These are phyloP conservation scores for Hypholoma fasciculare DNA, from an alignment of 768 basidiomycete species.

Conservation along the genomic window DNA sequence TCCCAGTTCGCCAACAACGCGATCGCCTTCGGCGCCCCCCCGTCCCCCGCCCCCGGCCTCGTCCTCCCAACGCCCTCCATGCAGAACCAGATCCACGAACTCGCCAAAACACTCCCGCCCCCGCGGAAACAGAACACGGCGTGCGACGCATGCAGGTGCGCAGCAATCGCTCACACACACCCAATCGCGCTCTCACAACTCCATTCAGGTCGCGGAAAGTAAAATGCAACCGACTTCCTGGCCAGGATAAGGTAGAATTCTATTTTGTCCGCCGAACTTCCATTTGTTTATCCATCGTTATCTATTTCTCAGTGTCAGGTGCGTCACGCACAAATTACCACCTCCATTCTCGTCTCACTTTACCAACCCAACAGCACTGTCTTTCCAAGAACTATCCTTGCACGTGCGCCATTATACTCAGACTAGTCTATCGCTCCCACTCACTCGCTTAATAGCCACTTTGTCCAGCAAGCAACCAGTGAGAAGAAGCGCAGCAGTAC, in stretches of 20 bases:
- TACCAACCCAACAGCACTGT: conserved; percentile 61
- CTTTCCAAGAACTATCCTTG: conserved; percentile 86
- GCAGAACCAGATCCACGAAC: conserved; percentile 82
- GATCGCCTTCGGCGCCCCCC: conserved; percentile 9
- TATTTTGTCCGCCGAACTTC: conserved; percentile 11
- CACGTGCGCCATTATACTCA: conserved; percentile 61
- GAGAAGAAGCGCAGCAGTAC: conserved; percentile 74
- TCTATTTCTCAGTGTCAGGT: conserved; percentile 61
- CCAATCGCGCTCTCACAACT: conserved; percentile 13
- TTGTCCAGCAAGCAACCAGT: conserved; percentile 80
- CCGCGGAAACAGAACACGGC: conserved; percentile 92
- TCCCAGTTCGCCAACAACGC: conserved; percentile 25
- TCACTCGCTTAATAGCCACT: conserved; percentile 49
- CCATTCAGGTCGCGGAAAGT: conserved; percentile 75
- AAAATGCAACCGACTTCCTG: conserved; percentile 81
- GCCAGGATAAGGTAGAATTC: conserved; percentile 71
- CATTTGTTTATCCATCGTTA: conserved; percentile 1
- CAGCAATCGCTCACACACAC: not conserved
- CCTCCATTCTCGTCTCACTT: conserved; percentile 8
- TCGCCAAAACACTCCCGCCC: conserved; percentile 78
- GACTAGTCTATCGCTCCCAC: conserved; percentile 7
- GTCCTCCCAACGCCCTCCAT: conserved; percentile 63
- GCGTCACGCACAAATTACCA: conserved; percentile 17
- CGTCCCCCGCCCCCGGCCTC: conserved; percentile 43
- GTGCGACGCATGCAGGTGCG: conserved; percentile 88